Evolutionary conservation across 2,329 filamentous ascomycete genomes (phyloP).

Genomic region (Dactylellina cionopaga): DNA sequence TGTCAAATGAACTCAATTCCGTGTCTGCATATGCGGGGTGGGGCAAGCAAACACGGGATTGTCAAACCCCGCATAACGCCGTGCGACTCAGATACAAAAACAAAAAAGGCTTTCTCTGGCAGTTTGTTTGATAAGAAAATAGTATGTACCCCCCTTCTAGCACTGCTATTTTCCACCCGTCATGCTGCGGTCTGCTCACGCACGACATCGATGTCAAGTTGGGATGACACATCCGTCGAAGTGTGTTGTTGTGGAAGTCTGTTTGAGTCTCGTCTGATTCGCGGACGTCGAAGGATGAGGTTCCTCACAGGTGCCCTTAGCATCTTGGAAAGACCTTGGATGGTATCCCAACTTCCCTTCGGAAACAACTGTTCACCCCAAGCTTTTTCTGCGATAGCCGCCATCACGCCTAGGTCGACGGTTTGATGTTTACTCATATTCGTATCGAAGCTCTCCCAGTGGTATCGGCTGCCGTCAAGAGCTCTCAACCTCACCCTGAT

Average conservation of each 20-base stretch:
- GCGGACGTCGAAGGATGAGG: constrained; percentile 24
- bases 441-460: constrained; percentile 45
- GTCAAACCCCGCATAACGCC: constrained; percentile 46
- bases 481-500: constrained; percentile 53
- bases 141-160: too few relatives aligned
- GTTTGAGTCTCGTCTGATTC: constrained; percentile 1
- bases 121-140: constrained; percentile 39
- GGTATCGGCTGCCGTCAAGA: constrained; percentile 42
- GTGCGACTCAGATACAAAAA: constrained; percentile 19
- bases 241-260: background rate
- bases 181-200: background rate
- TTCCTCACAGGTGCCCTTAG: constrained; percentile 33
- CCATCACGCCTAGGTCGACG: constrained; percentile 41
- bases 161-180: background rate
- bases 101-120: background rate
- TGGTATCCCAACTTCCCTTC: constrained; percentile 43
- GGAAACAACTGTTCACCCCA: constrained; percentile 51
- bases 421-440: constrained; percentile 49
- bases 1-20: constrained; percentile 39
- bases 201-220: background rate
- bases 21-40: constrained; percentile 46
- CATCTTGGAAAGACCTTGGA: constrained; percentile 31
- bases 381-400: constrained; percentile 48
- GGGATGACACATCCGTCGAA: constrained; percentile 1
- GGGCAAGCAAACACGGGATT: constrained; percentile 45